Base-by-base conservation (phyloP, 2,329 filamentous ascomycete genomes). In the Penicillium sp. region DNA sequence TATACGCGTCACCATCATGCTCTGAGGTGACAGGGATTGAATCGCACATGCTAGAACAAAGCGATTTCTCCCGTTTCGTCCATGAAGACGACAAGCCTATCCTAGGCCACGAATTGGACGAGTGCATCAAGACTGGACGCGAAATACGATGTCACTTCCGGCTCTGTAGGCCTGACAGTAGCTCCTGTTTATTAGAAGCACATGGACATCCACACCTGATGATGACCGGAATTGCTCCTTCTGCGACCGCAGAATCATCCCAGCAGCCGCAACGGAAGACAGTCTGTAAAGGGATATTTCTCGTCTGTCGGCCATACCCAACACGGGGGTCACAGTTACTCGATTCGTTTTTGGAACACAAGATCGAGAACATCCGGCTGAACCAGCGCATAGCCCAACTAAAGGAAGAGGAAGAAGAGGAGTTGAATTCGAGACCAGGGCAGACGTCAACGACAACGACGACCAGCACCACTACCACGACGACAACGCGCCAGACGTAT, bases 311-410 rank as follows among this genome's bases (percentile, higher is more conserved):
- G 19, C 87, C 87, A 1, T 95, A 96, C 66, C 89, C 88, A 5
- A 94, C 87, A 28, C 90, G 87, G 70, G 95, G 90, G 64, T 84
- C 88, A 1, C 81, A 80, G 3, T 76, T 96, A 9, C 76, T 96
- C 19, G 90, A 97, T 70, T 94, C 89, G 0, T 96, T 96, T 62
- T 76, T 97, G 26, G 91, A 97, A 67, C 91, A 96, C 72, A 96
- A 96, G 70, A 91, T 95, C 47, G 91, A 96, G 68, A 95, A 96
- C 62, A 89, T 95, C 72, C 81, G 90, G 5, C 71, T 97, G 43
- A 83, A 82, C 62, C 85, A 88, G 60, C 82, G 88, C 38, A 95
- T 97, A 54, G 83, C 85, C 19, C 88, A 94, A 69, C 75, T 96
- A 48, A 87, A 87, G 58, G 78, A 80, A 53, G 91, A 96, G 68